Percentiles rank a stretch among this genome's conserved stretches.
Conservation (phyloP, 2,329 filamentous ascomycete species). For the Fusarium vanettenii region DNA sequence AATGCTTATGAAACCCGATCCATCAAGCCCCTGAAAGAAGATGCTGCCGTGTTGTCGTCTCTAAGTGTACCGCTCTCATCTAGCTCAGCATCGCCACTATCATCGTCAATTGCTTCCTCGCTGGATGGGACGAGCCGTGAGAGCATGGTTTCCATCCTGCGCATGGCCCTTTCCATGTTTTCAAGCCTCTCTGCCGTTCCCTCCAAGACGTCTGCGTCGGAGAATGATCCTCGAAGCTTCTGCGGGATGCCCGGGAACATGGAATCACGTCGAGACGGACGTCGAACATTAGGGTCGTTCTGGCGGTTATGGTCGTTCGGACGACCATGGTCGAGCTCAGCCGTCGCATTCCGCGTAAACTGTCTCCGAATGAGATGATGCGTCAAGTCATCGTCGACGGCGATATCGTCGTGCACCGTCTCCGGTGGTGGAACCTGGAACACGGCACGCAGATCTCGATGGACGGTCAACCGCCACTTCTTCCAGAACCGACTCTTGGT, state of each 20-base stretch:
- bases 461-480: constrained; percentile 74
- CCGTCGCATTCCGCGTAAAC: constrained; percentile 60
- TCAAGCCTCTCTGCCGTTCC: constrained; percentile 59
- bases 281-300: constrained; percentile 44
- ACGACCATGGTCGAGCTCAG: constrained; percentile 41
- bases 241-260: constrained; percentile 63
- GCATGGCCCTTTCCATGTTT: constrained; percentile 62
- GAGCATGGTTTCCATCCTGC: constrained; percentile 62
- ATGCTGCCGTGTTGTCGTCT: constrained; percentile 45
- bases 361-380: constrained; percentile 68
- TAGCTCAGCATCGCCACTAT: constrained; percentile 42
- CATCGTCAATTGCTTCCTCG: constrained; percentile 42
- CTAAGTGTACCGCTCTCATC: constrained; percentile 46
- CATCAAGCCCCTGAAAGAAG: constrained; percentile 40
- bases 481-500: constrained; percentile 69
- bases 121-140: constrained; percentile 50
- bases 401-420: constrained; percentile 66
- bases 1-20: constrained; percentile 16
- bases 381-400: constrained; percentile 69
- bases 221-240: constrained; percentile 62
- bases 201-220: constrained; percentile 58
- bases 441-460: constrained; percentile 78
- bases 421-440: constrained; percentile 79
- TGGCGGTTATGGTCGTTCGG: constrained; percentile 5
- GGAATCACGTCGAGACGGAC: constrained; percentile 64